Conservation (phyloP, 768 basidiomycete species). For the Arthromyces matolae region DNA sequence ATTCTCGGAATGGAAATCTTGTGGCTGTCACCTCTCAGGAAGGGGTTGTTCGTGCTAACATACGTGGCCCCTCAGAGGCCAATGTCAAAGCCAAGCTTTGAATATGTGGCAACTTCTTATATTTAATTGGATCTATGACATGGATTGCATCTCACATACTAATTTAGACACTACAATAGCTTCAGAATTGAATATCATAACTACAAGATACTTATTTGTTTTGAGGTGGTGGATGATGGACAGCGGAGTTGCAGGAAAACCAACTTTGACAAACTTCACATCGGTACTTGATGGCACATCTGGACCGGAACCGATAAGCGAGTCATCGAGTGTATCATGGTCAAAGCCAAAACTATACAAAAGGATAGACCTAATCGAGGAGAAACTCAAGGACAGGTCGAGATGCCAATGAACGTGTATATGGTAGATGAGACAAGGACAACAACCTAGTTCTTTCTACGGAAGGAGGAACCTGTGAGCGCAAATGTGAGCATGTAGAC, state of each 20-base stretch:
- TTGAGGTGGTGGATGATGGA: too few relatives aligned
- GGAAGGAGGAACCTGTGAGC: constrained; percentile 89
- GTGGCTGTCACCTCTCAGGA: constrained; percentile 81
- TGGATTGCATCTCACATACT: not conserved
- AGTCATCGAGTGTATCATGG: constrained; percentile 7
- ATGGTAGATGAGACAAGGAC: constrained; percentile 19
- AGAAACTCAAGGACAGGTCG: too few relatives aligned
- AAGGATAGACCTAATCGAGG: too few relatives aligned
- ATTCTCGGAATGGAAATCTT: constrained; percentile 59
- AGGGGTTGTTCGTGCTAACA: constrained; percentile 65
- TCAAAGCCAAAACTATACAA: constrained; percentile 6
- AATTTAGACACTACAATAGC: not conserved
- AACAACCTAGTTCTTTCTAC: constrained; percentile 78
- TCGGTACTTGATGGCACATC: constrained; percentile 1
- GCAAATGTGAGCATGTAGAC: constrained; percentile 5
- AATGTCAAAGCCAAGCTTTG: constrained; percentile 34
- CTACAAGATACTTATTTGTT: too few relatives aligned
- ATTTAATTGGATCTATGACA: too few relatives aligned
- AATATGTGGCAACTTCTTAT: too few relatives aligned
- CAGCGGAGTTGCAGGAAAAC: too few relatives aligned
- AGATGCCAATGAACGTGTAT: constrained; percentile 7
- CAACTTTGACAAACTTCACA: too few relatives aligned
- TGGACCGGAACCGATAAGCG: constrained; percentile 2
- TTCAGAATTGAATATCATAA: too few relatives aligned
- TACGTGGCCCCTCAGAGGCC: constrained; percentile 36